Conservation (phyloP, 768 basidiomycete species). For the Lactifluus echinatus region DNA sequence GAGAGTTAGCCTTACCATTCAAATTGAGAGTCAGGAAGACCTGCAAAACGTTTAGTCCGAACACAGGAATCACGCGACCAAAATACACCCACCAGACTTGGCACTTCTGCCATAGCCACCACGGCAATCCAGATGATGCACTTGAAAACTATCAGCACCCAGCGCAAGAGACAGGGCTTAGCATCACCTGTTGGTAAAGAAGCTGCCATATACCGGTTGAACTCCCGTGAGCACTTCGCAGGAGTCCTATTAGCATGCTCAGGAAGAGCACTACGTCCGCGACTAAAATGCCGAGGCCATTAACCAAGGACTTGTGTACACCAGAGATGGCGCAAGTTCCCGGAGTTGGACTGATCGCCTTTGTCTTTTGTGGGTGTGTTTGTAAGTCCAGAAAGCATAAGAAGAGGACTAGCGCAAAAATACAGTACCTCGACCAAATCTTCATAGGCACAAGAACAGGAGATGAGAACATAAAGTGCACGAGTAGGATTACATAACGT, state of each 20-base stretch:
- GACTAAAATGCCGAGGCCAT: background rate
- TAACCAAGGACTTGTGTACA: background rate
- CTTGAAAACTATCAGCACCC: too few relatives aligned
- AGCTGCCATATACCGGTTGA: background rate
- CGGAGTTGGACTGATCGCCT: background rate
- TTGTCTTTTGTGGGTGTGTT: background rate
- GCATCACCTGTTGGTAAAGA: constrained; percentile 7
- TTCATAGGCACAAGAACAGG: background rate
- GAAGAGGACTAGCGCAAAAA: background rate
- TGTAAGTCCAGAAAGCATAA: background rate
- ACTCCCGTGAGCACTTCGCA: background rate
- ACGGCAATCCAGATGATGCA: too few relatives aligned
- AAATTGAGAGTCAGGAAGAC: too few relatives aligned
- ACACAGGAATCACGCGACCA: too few relatives aligned
- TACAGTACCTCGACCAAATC: background rate
- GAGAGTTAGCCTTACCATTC: too few relatives aligned
- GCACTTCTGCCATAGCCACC: too few relatives aligned
- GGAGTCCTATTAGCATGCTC: background rate
- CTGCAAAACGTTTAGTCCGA: too few relatives aligned
- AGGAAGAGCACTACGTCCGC: background rate
- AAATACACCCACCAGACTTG: too few relatives aligned
- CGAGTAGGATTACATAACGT: background rate
- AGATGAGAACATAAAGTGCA: background rate
- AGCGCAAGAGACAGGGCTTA: background rate
- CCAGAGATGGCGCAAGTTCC: background rate